These are phyloP conservation scores for Cryptosporidium muris DNA, from an alignment of 169 alveolate genomes.

Conservation along the genomic window DNA sequence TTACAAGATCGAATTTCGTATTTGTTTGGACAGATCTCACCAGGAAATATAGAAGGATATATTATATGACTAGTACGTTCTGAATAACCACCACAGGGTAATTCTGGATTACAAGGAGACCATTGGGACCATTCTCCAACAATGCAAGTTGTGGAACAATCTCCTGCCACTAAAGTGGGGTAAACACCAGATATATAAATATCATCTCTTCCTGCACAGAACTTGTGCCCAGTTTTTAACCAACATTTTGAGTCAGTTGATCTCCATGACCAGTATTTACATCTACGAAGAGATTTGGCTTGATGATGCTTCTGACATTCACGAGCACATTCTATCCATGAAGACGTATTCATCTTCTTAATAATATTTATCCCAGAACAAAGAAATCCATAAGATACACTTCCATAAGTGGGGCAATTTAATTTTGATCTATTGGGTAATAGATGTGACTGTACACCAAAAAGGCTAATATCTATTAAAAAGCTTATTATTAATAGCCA, in stretches of 20 bases:
- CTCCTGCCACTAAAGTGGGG: constrained; percentile 64
- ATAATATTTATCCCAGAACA: constrained; percentile 57
- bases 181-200: constrained; percentile 52
- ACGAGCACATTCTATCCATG: constrained; percentile 68
- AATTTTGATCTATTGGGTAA: not conserved
- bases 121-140: constrained; percentile 67
- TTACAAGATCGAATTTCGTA: constrained; percentile 49
- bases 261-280: constrained; percentile 69
- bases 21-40: constrained; percentile 63
- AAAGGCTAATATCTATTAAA: no score
- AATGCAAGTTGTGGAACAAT: constrained; percentile 67
- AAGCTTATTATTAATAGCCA: no score
- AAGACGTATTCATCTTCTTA: constrained; percentile 24
- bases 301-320: constrained; percentile 31
- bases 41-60: constrained; percentile 55
- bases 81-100: constrained; percentile 71
- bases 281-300: constrained; percentile 20
- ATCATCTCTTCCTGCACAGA: constrained; percentile 55
- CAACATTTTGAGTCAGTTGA: constrained; percentile 43
- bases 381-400: constrained; percentile 50
- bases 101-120: constrained; percentile 29
- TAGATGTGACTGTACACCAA: no score
- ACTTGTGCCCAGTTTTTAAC: constrained; percentile 18
- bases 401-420: constrained; percentile 54
- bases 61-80: constrained; percentile 45